Base-by-base conservation (phyloP, 306 rosid genomes). In the Trifolium dubium region DNA sequence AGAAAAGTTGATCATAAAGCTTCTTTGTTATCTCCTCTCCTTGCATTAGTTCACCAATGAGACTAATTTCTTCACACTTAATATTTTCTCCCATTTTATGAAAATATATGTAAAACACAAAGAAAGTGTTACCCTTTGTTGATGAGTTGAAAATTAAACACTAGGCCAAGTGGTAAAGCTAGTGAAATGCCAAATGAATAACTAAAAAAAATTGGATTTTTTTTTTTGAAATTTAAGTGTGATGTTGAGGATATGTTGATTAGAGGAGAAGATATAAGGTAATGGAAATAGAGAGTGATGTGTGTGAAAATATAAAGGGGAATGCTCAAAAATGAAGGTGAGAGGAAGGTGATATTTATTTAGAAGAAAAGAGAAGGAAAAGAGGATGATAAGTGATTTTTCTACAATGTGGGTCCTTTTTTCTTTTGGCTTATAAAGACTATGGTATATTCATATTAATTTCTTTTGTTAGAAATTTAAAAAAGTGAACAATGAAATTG, bases 1-100 rank as follows among this genome's bases (percentile, higher is more conserved):
- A 79, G 35, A 41, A 37, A 3, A 90, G 43, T 70, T 84, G 85
- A 17, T 54, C 64, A 61, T 11, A 37, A 2, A 93, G 92, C 81
- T 89, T 67, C 74, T 85, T 50, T 34, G 93, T 83, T 8, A 85
- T 83, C 79, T 89, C 85, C 83, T 83, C 75, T 63, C 98, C 98
- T 50, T 84, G 86, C 12, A 9, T 80, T 53, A 93, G 73, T 76
- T 93, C 96, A 56, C 61, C 70, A 53, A 80, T 76, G 28, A 93
- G 66, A 75, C 54, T 39, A 66, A 65, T 56, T 67, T 83, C 83
- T 63, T 83, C 97, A 71, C 56, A 65, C 49, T 79, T 73, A 76
- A 68, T 61, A 28, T 39, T 68, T 77, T 70, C 85, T 78, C 53
- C 88, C 88, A 79, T 85, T 79, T 67, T 1, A 32, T 11, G 44